These are phyloP conservation scores for Immersiella caudata DNA, from an alignment of 495 filamentous ascomycete species.

Conservation along the genomic window DNA sequence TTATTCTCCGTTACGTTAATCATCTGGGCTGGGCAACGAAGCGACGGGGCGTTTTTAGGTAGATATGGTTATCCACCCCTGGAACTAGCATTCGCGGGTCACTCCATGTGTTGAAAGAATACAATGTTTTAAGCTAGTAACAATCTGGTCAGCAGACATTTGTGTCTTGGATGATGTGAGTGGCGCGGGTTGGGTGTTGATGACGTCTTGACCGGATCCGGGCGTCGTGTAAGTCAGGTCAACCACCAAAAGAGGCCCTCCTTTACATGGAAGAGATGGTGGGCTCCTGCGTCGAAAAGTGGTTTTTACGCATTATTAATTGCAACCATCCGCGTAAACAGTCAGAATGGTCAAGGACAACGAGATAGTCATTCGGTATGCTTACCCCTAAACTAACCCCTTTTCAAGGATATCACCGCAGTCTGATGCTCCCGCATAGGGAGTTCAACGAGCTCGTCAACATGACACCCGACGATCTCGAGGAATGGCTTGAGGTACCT, in stretches of 20 bases:
- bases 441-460: constrained; percentile 73
- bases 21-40: not conserved
- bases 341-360: constrained; percentile 22
- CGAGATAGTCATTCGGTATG: constrained; percentile 17
- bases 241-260: not conserved
- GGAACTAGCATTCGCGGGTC: not conserved
- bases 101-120: not conserved
- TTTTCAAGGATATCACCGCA: not conserved
- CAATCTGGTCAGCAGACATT: not conserved
- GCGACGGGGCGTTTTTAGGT: not conserved
- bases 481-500: constrained; percentile 58
- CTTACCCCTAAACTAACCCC: not conserved
- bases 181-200: not conserved
- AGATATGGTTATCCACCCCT: not conserved
- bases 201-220: not conserved
- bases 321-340: not conserved
- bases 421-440: constrained; percentile 32
- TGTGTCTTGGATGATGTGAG: not conserved
- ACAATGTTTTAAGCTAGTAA: not conserved
- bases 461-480: constrained; percentile 63
- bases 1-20: not conserved
- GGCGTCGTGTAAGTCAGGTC: not conserved
- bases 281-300: no score
- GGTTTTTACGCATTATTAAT: no score
- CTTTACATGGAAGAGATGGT: no score